Evolutionary conservation across 495 filamentous ascomycete species (phyloP).

Genomic region (Lasiosphaeria hispida): DNA sequence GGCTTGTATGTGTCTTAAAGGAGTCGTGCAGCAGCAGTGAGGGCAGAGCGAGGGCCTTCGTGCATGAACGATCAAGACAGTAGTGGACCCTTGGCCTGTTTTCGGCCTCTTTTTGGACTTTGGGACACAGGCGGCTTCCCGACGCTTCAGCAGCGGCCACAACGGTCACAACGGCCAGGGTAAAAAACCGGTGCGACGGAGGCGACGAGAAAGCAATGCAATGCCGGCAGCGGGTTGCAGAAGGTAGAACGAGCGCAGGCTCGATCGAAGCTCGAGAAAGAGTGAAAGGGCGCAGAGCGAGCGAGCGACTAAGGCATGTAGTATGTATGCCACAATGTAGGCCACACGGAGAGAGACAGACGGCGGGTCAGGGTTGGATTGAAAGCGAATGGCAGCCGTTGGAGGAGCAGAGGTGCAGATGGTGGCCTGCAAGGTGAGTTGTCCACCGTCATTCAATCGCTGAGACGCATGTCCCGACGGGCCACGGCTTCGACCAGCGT

Average conservation of each 20-base stretch:
- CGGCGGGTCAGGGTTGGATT: conserved; percentile 10
- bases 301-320: conserved; percentile 17
- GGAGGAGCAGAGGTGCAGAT: conserved; percentile 45
- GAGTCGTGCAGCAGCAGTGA: conserved; percentile 24
- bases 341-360: conserved; percentile 9
- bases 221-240: no score
- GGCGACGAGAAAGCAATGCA: no score
- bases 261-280: no score
- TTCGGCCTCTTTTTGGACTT: neutral
- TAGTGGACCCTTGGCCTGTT: conserved; percentile 8
- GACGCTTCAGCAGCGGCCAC: neutral
- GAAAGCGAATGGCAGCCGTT: conserved; percentile 38
- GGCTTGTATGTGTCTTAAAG: conserved; percentile 24
- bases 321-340: conserved; percentile 13
- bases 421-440: conserved; percentile 49
- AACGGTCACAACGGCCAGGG: no score
- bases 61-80: conserved; percentile 31
- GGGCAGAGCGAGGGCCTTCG: conserved; percentile 25
- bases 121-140: neutral
- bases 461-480: conserved; percentile 16
- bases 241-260: no score
- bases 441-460: conserved; percentile 38
- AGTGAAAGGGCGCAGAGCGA: neutral
- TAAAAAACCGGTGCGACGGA: no score
- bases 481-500: neutral